Evolutionary conservation across 1,284 basidiomycete species (phyloP), one percentile per base, ranked within the genome.

Genomic region (Trametes versicolor): DNA sequence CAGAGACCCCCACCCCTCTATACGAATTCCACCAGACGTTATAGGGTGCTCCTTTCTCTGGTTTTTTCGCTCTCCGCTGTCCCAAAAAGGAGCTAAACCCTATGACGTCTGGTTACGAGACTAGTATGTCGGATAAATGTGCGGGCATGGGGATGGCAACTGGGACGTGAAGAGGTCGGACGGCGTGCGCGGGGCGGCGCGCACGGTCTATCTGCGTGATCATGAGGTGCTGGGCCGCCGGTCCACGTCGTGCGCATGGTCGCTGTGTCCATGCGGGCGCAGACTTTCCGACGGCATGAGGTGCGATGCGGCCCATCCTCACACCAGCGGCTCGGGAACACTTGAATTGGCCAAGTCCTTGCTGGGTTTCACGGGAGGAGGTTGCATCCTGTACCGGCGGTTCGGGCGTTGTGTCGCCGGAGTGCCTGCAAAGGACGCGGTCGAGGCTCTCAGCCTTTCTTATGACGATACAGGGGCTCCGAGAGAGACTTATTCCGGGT

Each of bases 171-270:
- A 56, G 43, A 45, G 45, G 21, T 10, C 8, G 19, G 19, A 13
- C 25, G 41, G 29, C 37, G 25, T 32, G 49, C 34, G 52, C 17
- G 55, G 45, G 47, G 32, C 47, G 21, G 45, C 41, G 45, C 45
- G 45, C 10, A 41, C 19, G 39, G 13, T 41, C 13, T n/a, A 41
- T n/a, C 39, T 48, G 25, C 15, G 17, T 27, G 47, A 54, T 63
- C 62, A 63, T 63, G 62, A 59, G 62, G 49, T 54, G 49, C 41
- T 52, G 29, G 43, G 17, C 23, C 27, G 52, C n/a, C 52, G 21
- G 52, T 12, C 29, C 49, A 50, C 45, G 45, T 27, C 25, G 45
- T 10, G 49, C 29, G 48, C 49, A 25, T 48, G 49, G 49, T 32
- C 10, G 7, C 41, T 43, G 41, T 4, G 9, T n/a, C 52, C 52